Conservation (phyloP, 1,284 basidiomycete genomes). For the Schizopora paradoxa region DNA sequence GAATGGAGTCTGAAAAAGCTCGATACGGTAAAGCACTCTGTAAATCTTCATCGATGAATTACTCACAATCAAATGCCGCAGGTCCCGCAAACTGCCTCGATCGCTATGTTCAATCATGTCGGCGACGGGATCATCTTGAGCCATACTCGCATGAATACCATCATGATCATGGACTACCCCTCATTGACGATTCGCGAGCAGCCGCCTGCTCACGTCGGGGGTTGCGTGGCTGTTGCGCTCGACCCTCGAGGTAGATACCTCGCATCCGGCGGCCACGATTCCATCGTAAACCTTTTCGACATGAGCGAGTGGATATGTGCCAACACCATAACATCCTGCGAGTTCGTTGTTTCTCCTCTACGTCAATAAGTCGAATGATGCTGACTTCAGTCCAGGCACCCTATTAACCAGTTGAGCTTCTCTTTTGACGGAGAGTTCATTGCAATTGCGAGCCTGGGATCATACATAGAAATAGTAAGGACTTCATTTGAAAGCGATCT, state of each 20-base stretch:
- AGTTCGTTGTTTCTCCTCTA: slow-evolving; percentile 43
- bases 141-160: slow-evolving; percentile 52
- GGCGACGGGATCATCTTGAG: slow-evolving; percentile 65
- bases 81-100: slow-evolving; percentile 44
- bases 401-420: slow-evolving; percentile 72
- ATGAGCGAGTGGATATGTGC: slow-evolving; percentile 71
- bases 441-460: slow-evolving; percentile 65
- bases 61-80: slow-evolving; percentile 3
- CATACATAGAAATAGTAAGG: slow-evolving; percentile 70
- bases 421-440: slow-evolving; percentile 76
- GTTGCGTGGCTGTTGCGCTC: slow-evolving; percentile 65
- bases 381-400: slow-evolving; percentile 44
- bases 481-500: not conserved
- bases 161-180: slow-evolving; percentile 66
- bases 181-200: slow-evolving; percentile 49
- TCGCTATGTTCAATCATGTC: slow-evolving; percentile 64
- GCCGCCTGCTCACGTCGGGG: slow-evolving; percentile 67
- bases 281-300: slow-evolving; percentile 76
- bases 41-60: not conserved
- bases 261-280: slow-evolving; percentile 72
- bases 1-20: slow-evolving; percentile 51
- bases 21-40: slow-evolving; percentile 34
- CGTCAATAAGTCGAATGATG: slow-evolving; percentile 4
- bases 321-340: slow-evolving; percentile 69
- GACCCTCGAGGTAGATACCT: slow-evolving; percentile 76